Conservation (phyloP, 177 flowering plant genomes). For the Vitis hybrid region DNA sequence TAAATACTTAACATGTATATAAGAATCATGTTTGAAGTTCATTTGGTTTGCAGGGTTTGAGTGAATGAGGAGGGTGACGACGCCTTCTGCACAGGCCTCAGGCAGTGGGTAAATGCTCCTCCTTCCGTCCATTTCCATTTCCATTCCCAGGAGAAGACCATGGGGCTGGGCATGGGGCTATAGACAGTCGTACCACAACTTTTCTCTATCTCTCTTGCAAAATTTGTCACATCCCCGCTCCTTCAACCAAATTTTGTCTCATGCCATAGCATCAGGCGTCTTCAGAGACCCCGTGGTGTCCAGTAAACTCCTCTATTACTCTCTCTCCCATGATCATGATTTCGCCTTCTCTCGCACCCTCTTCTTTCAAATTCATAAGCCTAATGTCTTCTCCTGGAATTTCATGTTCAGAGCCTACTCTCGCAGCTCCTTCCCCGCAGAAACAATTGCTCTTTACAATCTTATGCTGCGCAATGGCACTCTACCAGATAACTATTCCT, state of each 20-base stretch:
- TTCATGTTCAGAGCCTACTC: slow-evolving; percentile 24
- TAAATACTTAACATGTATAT: too few species aligned
- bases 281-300: slow-evolving; percentile 17
- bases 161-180: slow-evolving; percentile 4
- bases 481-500: slow-evolving; percentile 24
- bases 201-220: slow-evolving; percentile 5
- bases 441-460: slow-evolving; percentile 20
- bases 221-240: slow-evolving; percentile 1
- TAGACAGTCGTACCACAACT: slow-evolving; percentile 1
- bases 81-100: too few species aligned
- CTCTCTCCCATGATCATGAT: slow-evolving; percentile 6
- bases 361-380: slow-evolving; percentile 14
- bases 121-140: too few species aligned
- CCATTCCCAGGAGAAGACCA: not conserved
- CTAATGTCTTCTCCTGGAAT: slow-evolving; percentile 25
- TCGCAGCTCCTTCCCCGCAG: slow-evolving; percentile 9
- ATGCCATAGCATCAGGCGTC: slow-evolving; percentile 14
- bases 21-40: too few species aligned
- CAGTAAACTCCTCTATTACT: slow-evolving; percentile 16
- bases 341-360: slow-evolving; percentile 11
- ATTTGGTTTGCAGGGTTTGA: too few species aligned
- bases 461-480: slow-evolving; percentile 13
- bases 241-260: slow-evolving; percentile 18
- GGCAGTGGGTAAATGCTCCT: too few species aligned
- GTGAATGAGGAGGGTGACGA: too few species aligned